Evolutionary conservation across 345 rosid species (phyloP).

Genomic region (Gossypium longicalyx): DNA sequence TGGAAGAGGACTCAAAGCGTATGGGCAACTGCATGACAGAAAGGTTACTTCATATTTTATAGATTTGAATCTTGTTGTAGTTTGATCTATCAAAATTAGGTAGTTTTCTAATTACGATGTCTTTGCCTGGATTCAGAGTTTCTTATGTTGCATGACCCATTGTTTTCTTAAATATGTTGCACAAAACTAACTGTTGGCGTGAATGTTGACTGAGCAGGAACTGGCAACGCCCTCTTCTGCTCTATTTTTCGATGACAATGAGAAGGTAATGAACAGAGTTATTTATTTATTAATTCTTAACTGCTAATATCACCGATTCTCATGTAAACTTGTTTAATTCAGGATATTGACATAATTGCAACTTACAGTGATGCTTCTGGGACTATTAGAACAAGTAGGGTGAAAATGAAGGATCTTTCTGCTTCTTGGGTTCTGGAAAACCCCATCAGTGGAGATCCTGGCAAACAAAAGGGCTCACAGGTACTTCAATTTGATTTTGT

Average conservation of each 20-base stretch:
- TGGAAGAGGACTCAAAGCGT: conserved; percentile 36
- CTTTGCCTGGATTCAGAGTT: not conserved
- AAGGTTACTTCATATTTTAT: conserved; percentile 36
- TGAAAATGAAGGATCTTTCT: conserved; percentile 85
- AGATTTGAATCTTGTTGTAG: not conserved
- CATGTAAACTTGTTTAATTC: conserved; percentile 24
- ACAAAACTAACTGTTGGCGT: conserved; percentile 2
- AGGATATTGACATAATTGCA: conserved; percentile 89
- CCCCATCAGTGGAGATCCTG: conserved; percentile 39
- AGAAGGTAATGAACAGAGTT: conserved; percentile 42
- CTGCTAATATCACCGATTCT: conserved; percentile 20
- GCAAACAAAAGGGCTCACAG: conserved; percentile 40
- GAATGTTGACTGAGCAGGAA: conserved; percentile 26
- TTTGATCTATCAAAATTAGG: not conserved
- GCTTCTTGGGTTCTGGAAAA: conserved; percentile 85
- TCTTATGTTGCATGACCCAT: not conserved
- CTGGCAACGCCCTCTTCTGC: conserved; percentile 31
- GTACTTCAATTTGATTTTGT: conserved; percentile 30
- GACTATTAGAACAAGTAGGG: conserved; percentile 48
- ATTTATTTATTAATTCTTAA: not conserved
- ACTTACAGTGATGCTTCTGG: conserved; percentile 78
- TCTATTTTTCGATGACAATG: conserved; percentile 32
- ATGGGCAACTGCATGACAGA: conserved; percentile 27
- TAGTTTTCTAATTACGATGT: not conserved
- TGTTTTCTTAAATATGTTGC: conserved; percentile 3